Conservation (phyloP, 768 basidiomycete species). For the Hericium coralloides region DNA sequence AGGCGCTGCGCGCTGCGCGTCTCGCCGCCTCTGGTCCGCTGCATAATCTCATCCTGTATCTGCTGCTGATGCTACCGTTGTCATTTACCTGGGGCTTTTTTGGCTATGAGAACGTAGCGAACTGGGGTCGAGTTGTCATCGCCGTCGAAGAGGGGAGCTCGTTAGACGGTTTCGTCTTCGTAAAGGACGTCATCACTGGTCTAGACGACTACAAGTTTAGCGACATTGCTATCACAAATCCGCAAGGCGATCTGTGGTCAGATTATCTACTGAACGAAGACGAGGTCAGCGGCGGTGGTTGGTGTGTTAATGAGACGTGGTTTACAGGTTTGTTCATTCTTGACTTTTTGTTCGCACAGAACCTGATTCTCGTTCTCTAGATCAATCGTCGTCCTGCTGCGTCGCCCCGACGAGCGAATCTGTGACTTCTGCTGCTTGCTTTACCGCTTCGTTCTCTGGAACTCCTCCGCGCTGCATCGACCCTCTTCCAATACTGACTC, state of each 20-base stretch:
- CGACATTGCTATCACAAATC: slow-evolving; percentile 11
- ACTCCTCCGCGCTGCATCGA: slow-evolving; percentile 42
- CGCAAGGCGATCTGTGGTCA: slow-evolving; percentile 34
- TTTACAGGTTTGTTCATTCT: slow-evolving; percentile 22
- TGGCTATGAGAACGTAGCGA: slow-evolving; percentile 54
- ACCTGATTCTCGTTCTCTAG: slow-evolving; percentile 16
- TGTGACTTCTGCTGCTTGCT: slow-evolving; percentile 32
- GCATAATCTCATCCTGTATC: slow-evolving; percentile 63
- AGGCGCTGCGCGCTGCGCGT: slow-evolving; percentile 25
- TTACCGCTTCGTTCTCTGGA: slow-evolving; percentile 17
- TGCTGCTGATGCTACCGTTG: slow-evolving; percentile 29
- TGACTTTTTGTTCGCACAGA: neutral
- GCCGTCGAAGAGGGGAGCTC: slow-evolving; percentile 51
- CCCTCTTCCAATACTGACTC: slow-evolving; percentile 39
- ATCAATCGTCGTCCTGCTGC: slow-evolving; percentile 15
- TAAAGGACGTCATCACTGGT: slow-evolving; percentile 51
- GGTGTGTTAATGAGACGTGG: slow-evolving; percentile 10
- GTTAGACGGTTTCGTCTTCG: slow-evolving; percentile 42
- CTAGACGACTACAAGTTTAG: slow-evolving; percentile 53
- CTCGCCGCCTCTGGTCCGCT: slow-evolving; percentile 69
- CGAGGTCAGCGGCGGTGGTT: slow-evolving; percentile 8
- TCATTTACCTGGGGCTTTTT: slow-evolving; percentile 13
- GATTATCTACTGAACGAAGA: slow-evolving; percentile 27
- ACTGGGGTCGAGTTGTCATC: slow-evolving; percentile 34
- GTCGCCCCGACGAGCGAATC: slow-evolving; percentile 9